Conservation (phyloP, 2,329 filamentous ascomycete genomes). For the Arthrobotrys conoides region DNA sequence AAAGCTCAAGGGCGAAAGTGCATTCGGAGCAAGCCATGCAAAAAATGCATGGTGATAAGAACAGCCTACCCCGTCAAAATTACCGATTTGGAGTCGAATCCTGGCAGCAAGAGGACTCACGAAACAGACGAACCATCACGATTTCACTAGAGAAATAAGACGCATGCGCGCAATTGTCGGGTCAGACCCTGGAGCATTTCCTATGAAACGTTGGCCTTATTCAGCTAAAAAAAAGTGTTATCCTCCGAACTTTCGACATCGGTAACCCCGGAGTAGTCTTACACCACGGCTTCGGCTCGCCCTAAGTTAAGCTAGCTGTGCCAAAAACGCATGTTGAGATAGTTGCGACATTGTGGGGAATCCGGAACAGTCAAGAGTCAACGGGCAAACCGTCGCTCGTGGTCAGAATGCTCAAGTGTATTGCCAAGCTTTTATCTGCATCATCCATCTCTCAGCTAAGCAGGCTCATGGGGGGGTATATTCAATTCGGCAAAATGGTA, state of each 20-base stretch:
- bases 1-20: background rate
- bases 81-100: slow-evolving; percentile 1
- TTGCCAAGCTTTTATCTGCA: background rate
- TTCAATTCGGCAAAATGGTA: background rate
- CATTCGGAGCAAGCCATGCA: background rate
- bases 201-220: background rate
- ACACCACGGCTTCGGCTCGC: background rate
- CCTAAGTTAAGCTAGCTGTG: background rate
- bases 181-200: background rate
- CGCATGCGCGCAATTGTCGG: too few relatives aligned
- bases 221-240: background rate
- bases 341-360: slow-evolving; percentile 5
- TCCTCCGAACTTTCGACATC: slow-evolving; percentile 18
- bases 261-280: slow-evolving; percentile 1
- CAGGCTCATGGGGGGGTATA: background rate
- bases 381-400: slow-evolving; percentile 27
- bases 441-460: background rate
- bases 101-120: background rate
- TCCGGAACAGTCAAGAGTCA: too few relatives aligned
- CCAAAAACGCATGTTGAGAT: slow-evolving; percentile 35
- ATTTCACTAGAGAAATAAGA: too few relatives aligned
- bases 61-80: background rate
- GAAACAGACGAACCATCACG: background rate
- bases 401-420: background rate
- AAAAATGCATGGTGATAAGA: background rate